Evolutionary conservation across 345 rosid species (phyloP).

Genomic region (Gossypium herbaceum): DNA sequence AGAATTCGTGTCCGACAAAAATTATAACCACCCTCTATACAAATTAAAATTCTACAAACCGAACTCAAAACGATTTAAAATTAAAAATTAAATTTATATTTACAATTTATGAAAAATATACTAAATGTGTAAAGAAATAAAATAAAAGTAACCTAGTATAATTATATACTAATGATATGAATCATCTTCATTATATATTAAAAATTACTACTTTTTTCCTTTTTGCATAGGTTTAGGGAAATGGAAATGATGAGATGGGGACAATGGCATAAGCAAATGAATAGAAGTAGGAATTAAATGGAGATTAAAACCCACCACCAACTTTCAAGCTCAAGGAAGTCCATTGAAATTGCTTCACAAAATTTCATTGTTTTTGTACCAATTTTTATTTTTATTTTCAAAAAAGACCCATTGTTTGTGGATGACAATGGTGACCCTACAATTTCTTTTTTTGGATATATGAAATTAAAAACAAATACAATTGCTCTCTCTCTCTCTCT

Average conservation of each 20-base stretch:
- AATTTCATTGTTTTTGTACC: not conserved
- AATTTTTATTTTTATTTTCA: not conserved
- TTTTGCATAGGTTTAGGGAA: not conserved
- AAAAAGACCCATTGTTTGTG: conserved; percentile 14
- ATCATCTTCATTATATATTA: not conserved
- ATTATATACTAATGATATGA: too few relatives aligned
- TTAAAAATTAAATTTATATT: too few relatives aligned
- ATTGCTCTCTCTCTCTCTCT: not conserved
- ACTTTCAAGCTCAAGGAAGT: not conserved
- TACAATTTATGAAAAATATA: too few relatives aligned
- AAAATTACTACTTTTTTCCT: not conserved
- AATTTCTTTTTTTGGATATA: not conserved
- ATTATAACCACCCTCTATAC: too few relatives aligned
- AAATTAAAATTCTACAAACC: too few relatives aligned
- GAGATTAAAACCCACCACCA: conserved; percentile 28
- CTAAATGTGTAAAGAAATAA: too few relatives aligned
- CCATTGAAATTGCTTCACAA: conserved; percentile 23
- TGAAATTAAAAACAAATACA: not conserved
- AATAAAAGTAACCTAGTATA: too few relatives aligned
- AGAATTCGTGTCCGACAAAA: too few relatives aligned
- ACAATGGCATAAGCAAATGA: not conserved
- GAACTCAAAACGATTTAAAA: too few relatives aligned
- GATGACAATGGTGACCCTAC: conserved; percentile 24
- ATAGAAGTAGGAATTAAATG: conserved; percentile 7
- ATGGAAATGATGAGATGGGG: conserved; percentile 5